Percentiles rank a stretch among this genome's conserved stretches.
Evolutionary conservation across 2,329 filamentous ascomycete genomes (phyloP).

Genomic region (Sporothrix mexicana): DNA sequence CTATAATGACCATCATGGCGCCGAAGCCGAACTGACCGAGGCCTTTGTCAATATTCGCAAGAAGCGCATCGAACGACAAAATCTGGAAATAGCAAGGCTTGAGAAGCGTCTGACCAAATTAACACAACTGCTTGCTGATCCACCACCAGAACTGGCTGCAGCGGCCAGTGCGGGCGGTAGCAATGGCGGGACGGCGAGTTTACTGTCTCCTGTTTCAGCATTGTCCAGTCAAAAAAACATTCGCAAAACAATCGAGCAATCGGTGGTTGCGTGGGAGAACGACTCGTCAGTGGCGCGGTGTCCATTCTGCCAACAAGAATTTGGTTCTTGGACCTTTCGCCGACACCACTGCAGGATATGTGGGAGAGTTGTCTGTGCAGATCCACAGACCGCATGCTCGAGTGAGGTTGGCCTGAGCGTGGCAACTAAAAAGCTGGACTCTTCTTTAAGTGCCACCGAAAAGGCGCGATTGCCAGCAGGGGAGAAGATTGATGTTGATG

Average conservation of each 20-base stretch:
- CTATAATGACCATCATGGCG: constrained; percentile 86
- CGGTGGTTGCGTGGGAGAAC: constrained; percentile 93
- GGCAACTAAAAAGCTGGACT: constrained; percentile 55
- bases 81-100: constrained; percentile 84
- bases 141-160: constrained; percentile 51
- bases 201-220: constrained; percentile 66
- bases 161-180: constrained; percentile 17
- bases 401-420: constrained; percentile 82
- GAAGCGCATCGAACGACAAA: constrained; percentile 80
- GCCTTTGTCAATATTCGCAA: constrained; percentile 73
- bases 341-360: constrained; percentile 95
- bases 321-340: constrained; percentile 89
- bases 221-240: constrained; percentile 73
- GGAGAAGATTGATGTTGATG: constrained; percentile 71
- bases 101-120: constrained; percentile 92
- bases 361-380: constrained; percentile 89
- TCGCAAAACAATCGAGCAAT: constrained; percentile 84
- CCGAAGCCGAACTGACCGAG: constrained; percentile 73
- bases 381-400: constrained; percentile 83
- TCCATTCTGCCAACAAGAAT: constrained; percentile 95
- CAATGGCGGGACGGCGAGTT: constrained; percentile 45
- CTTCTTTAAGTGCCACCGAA: constrained; percentile 35
- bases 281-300: constrained; percentile 80
- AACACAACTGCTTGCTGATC: constrained; percentile 79
- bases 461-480: constrained; percentile 38